Percentiles rank a stretch among this genome's conserved stretches.
These are phyloP conservation scores for Aphanomyces astaci DNA, from an alignment of 352 stramenopile genomes.

Conservation along the genomic window DNA sequence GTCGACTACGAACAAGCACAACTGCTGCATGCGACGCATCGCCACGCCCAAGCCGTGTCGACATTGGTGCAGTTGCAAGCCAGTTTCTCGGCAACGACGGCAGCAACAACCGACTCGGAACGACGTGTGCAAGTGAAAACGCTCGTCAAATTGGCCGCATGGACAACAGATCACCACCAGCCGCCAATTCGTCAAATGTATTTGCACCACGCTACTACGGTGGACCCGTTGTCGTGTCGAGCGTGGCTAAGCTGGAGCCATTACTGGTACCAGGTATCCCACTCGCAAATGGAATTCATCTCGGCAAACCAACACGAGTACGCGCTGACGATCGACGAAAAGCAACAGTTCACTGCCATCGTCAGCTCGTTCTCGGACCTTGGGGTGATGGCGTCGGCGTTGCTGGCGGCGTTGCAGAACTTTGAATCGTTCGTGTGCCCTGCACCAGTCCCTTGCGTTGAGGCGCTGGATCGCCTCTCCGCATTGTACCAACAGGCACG, in stretches of 20 bases:
- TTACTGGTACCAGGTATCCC: constrained; percentile 11
- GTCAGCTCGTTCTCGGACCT: neutral
- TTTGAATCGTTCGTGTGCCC: neutral
- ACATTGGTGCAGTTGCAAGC: neutral
- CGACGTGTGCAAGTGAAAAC: constrained; percentile 6
- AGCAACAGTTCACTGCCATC: constrained; percentile 4
- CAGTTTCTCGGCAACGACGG: neutral
- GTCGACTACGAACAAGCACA: constrained; percentile 34
- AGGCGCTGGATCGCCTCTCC: neutral
- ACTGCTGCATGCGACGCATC: constrained; percentile 32
- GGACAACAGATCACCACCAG: neutral
- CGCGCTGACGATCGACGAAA: constrained; percentile 3
- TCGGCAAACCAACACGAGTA: neutral
- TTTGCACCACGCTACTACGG: neutral
- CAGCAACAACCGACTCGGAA: neutral
- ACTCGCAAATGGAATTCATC: neutral
- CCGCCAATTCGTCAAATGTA: neutral
- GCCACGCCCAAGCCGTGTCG: neutral
- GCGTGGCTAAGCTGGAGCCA: constrained; percentile 16
- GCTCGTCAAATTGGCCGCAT: neutral
- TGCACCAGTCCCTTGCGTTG: too few species aligned
- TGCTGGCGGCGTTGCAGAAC: neutral
- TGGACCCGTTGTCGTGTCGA: constrained; percentile 11
- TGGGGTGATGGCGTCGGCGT: neutral
- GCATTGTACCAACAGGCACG: constrained; percentile 2